Base-by-base conservation (phyloP, 2,329 filamentous ascomycete genomes). In the Orbilia javanica region DNA sequence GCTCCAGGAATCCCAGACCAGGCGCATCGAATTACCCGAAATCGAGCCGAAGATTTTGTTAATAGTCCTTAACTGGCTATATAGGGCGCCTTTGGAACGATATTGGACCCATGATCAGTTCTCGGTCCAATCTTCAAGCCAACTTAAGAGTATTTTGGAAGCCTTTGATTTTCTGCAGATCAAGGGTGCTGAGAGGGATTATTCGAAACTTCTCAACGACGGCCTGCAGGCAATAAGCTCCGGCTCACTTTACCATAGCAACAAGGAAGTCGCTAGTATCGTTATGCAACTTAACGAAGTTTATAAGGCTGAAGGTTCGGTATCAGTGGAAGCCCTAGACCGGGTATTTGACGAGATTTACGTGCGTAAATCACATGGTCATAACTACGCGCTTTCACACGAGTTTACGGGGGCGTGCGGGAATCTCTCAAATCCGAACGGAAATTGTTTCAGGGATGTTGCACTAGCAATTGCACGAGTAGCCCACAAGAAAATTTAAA, bases 31-130 rank as follows among this genome's bases (percentile, higher is more conserved):
- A 5, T 31, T 70, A 11, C 55, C 67, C 2, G 67, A 53, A 10
- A 70, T 70, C 6, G 4, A 39, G 8, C 13, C 55, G 2, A 8
- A 42, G 15, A 31, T 11, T 31, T 18, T 70, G 15, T 6, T 36
- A 4, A 15, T 2, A 13, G 42, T 63, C 13, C n/a, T 70, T 10
- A 39, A 63, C 13, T 70, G 67, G 67, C 18, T 63, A 3, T 70
- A 70, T 25, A 68, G 48, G 18, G 65, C 50, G 20, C 29, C 65
- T 57, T 5, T 7, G 11, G 11, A 0, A 11, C 20, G 34, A 8
- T 10, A 25, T 13, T 7, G 7, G 3, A 31, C 29, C 7, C 29
- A 7, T 4, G 18, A 36, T 36, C 25, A 1, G 1, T 36, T 36
- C 22, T 55, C 27, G 4, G n/a, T 20, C 6, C 10, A 25, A 1